These are phyloP conservation scores for Cladosporium velox DNA, from an alignment of 2,329 filamentous ascomycete genomes.

Conservation along the genomic window DNA sequence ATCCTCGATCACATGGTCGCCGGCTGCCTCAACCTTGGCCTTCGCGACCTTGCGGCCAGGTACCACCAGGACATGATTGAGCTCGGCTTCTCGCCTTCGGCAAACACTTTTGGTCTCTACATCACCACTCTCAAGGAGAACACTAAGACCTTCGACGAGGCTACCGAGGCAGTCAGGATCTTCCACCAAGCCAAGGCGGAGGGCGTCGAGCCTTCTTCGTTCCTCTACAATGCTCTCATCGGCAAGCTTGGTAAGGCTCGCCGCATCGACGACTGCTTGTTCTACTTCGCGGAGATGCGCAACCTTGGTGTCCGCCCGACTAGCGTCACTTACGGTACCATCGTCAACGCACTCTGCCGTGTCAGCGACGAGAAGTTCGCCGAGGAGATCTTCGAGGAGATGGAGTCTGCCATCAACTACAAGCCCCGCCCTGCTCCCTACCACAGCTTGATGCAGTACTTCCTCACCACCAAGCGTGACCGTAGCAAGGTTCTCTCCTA, in stretches of 20 bases:
- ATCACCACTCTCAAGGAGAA: slow-evolving; percentile 99
- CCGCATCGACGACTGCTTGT: slow-evolving; percentile 95
- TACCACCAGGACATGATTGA: slow-evolving; percentile 90
- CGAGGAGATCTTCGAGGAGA: slow-evolving; percentile 97
- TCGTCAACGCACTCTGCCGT: slow-evolving; percentile 95
- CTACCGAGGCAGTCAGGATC: slow-evolving; percentile 94
- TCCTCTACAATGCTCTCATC: slow-evolving; percentile 97
- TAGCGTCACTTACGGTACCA: slow-evolving; percentile 95
- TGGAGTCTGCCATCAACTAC: slow-evolving; percentile 99
- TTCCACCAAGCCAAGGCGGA: slow-evolving; percentile 92
- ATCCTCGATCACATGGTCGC: slow-evolving; percentile 97
- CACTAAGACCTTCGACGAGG: slow-evolving; percentile 96
- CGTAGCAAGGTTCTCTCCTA: slow-evolving; percentile 90
- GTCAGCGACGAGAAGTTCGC: slow-evolving; percentile 98
- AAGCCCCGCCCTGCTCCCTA: slow-evolving; percentile 96
- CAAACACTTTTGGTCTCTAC: slow-evolving; percentile 97
- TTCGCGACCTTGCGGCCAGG: slow-evolving; percentile 76
- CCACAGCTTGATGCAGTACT: slow-evolving; percentile 99
- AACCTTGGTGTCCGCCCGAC: slow-evolving; percentile 89
- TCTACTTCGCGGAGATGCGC: slow-evolving; percentile 98
- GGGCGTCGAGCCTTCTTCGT: slow-evolving; percentile 92
- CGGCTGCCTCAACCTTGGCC: slow-evolving; percentile 79
- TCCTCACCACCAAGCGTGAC: slow-evolving; percentile 95
- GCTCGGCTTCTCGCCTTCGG: slow-evolving; percentile 88
- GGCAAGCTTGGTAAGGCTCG: slow-evolving; percentile 97